These are phyloP conservation scores for Lanzia echinophila DNA, from an alignment of 2,329 filamentous ascomycete species.

Conservation along the genomic window DNA sequence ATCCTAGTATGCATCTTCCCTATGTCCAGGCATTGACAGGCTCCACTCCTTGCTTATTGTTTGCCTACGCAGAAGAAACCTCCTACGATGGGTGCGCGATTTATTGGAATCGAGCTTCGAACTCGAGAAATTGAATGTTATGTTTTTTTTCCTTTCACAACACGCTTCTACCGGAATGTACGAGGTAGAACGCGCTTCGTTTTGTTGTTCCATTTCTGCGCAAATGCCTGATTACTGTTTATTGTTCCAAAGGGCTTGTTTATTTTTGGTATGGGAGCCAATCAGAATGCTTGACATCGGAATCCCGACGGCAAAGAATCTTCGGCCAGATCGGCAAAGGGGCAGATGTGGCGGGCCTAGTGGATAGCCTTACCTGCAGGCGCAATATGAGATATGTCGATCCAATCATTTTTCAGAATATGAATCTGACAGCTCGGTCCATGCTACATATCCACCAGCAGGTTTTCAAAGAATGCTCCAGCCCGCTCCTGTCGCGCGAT, in stretches of 20 bases:
- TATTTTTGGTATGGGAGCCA: neutral
- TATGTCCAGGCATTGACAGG: neutral
- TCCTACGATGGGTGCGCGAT: no score
- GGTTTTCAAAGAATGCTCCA: slow-evolving; percentile 6
- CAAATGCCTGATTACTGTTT: no score
- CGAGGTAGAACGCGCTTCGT: no score
- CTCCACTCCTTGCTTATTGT: neutral
- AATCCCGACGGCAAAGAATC: neutral
- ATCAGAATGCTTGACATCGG: neutral
- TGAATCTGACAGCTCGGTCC: slow-evolving; percentile 4
- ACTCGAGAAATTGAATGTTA: neutral
- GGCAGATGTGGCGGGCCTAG: slow-evolving; percentile 3
- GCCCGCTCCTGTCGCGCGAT: neutral
- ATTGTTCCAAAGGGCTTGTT: neutral
- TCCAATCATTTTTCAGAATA: neutral
- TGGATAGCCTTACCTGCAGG: slow-evolving; percentile 3
- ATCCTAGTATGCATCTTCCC: neutral
- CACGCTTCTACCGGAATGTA: neutral
- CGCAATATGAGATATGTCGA: neutral
- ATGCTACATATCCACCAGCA: slow-evolving; percentile 1
- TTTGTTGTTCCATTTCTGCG: no score
- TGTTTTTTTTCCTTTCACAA: neutral
- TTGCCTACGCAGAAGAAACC: no score
- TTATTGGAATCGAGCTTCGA: no score
- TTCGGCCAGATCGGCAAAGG: slow-evolving; percentile 5